Evolutionary conservation across 441 rosid species (phyloP), one percentile per base, ranked within the genome.

Genomic region (Adansonia madagascariensis): DNA sequence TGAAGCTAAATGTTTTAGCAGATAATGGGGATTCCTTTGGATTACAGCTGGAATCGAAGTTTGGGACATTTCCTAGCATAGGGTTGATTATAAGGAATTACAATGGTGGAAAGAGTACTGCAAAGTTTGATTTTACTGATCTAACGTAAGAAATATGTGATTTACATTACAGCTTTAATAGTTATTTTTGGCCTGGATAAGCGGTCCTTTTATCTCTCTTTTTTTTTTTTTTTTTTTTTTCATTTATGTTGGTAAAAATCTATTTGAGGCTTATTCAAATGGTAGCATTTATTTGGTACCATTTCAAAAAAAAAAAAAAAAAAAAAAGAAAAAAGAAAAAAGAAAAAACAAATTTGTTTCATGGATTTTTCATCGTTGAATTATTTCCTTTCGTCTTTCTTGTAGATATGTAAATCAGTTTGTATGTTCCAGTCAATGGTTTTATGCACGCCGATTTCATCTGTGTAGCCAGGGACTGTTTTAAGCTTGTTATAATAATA

Each of bases 101-200:
- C 79, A 84, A 82, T 87, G 86, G 78, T 75, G 62, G 68, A 72
- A 70, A 73, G 11, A 43, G 77, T 76, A 50, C 80, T 8, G 72
- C 71, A n/a, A 89, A 86, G 76, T 82, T 88, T 72, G 98, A 95
- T 82, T 76, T 91, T 77, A 88, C 89, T 0, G 97, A 94, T 82
- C 90, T 94, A 77, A 93, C 94, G 97, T 94, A 87, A 80, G 95
- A 79, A 78, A 60, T 41, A 47, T 78, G 24, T 56, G n/a, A 12
- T 47, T 60, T 22, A 50, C 12, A 17, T 64, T 22, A 50, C 12
- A 17, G 53, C 68, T 49, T 57, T 60, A 60, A 60, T 24, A 24
- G 41, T 24, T 11, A 22, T 60, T 9, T 68, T 63, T 65, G 5
- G 55, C 10, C 49, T 68, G 44, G 76, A 59, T 46, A 46, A 10